Percentiles rank a stretch among this genome's conserved stretches.
Evolutionary conservation across 768 basidiomycete genomes (phyloP).

Genomic region (Collybia mongolica): DNA sequence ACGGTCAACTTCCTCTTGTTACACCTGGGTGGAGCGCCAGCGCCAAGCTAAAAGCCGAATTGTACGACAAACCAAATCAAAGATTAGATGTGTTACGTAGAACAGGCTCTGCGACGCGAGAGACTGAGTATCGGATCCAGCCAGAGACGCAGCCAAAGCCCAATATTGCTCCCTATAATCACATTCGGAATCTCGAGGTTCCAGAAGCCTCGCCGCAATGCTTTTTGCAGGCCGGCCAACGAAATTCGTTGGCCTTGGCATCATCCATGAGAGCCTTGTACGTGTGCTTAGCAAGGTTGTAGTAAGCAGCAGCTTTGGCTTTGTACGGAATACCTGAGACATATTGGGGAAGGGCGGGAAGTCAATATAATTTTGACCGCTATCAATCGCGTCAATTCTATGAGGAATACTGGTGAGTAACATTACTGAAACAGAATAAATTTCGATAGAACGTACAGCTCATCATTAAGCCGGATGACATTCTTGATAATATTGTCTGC

Average conservation of each 20-base stretch:
- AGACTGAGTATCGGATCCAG: conserved; percentile 1
- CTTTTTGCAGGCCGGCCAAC: background rate
- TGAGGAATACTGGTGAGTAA: background rate
- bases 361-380: conserved; percentile 3
- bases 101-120: conserved; percentile 1
- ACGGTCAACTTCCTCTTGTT: conserved; percentile 23
- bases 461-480: background rate
- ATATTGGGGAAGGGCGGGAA: background rate
- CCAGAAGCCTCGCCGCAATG: background rate
- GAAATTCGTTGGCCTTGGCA: background rate
- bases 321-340: background rate
- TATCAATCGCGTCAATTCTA: conserved; percentile 2
- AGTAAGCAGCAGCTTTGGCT: background rate
- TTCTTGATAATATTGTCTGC: background rate
- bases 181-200: background rate
- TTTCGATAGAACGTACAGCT: background rate
- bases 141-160: conserved; percentile 1
- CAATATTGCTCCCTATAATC: conserved; percentile 3
- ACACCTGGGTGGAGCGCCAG: conserved; percentile 15
- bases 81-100: no score
- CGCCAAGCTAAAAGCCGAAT: conserved; percentile 20
- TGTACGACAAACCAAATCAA: no score
- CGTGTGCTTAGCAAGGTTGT: background rate
- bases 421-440: background rate
- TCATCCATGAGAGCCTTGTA: conserved; percentile 3